A percentile compares a stretch with the other conserved stretches of the same genome.
These are phyloP conservation scores for Neopestalotiopsis sp. DNA, from an alignment of 2,329 filamentous ascomycete species.

Conservation along the genomic window DNA sequence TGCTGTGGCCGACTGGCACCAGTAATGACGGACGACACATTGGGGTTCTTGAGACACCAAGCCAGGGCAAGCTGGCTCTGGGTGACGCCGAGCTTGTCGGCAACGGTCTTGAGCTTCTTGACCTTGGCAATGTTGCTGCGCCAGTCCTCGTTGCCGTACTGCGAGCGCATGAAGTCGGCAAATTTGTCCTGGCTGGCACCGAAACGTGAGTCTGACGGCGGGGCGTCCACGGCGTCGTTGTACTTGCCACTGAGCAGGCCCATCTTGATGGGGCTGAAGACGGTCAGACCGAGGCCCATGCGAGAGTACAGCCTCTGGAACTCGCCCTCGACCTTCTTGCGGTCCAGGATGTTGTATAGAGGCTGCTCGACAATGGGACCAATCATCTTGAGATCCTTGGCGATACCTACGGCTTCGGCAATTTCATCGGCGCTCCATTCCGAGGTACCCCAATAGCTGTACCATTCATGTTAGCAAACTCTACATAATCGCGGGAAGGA, in stretches of 20 bases:
- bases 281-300: conserved; percentile 64
- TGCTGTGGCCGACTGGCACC: conserved; percentile 63
- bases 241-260: conserved; percentile 73
- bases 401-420: conserved; percentile 63
- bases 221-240: conserved; percentile 65
- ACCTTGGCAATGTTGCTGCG: conserved; percentile 63
- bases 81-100: conserved; percentile 66
- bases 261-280: conserved; percentile 64
- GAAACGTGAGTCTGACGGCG: conserved; percentile 41
- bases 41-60: conserved; percentile 67
- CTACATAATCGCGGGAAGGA: no score
- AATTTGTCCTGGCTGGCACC: conserved; percentile 50
- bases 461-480: not conserved
- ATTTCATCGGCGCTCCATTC: conserved; percentile 73
- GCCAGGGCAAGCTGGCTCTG: conserved; percentile 61
- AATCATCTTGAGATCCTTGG: conserved; percentile 64
- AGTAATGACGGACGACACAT: conserved; percentile 65
- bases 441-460: conserved; percentile 72
- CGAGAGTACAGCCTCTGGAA: conserved; percentile 65
- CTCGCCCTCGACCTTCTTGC: conserved; percentile 68
- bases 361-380: conserved; percentile 72
- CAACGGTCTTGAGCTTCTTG: conserved; percentile 64
- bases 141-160: conserved; percentile 58
- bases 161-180: conserved; percentile 59
- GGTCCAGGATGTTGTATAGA: conserved; percentile 66